Percentiles rank a stretch among this genome's conserved stretches.
Evolutionary conservation across 345 rosid species (phyloP).

Genomic region (Ceriops zippeliana): DNA sequence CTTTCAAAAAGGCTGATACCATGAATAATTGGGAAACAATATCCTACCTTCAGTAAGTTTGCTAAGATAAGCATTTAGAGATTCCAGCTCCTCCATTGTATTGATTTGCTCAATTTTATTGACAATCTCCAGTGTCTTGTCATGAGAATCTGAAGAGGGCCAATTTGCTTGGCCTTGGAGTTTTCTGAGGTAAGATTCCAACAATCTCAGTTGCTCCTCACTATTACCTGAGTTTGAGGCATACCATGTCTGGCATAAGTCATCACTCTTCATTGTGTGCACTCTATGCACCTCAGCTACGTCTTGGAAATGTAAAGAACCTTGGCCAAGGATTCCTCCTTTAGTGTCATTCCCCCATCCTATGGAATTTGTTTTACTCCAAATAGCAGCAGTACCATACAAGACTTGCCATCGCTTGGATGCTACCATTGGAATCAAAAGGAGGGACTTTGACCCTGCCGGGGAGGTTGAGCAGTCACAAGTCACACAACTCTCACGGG

Average conservation of each 20-base stretch:
- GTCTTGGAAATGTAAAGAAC: constrained; percentile 19
- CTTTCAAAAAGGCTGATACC: neutral
- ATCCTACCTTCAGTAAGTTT: constrained; percentile 45
- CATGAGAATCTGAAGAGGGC: constrained; percentile 20
- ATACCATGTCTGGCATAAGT: constrained; percentile 15
- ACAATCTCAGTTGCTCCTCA: constrained; percentile 40
- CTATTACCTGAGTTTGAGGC: constrained; percentile 29
- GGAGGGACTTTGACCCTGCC: constrained; percentile 24
- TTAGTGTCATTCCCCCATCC: neutral
- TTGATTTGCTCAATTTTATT: constrained; percentile 18
- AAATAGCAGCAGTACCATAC: constrained; percentile 18
- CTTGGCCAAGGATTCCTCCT: constrained; percentile 14
- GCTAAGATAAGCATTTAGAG: constrained; percentile 53
- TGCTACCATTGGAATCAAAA: constrained; percentile 12
- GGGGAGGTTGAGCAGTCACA: constrained; percentile 16
- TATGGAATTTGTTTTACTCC: constrained; percentile 14
- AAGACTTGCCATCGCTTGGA: constrained; percentile 16
- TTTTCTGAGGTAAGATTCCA: constrained; percentile 73
- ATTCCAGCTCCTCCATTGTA: constrained; percentile 33
- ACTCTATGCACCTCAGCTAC: constrained; percentile 13
- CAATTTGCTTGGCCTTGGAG: constrained; percentile 23
- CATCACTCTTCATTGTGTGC: constrained; percentile 22
- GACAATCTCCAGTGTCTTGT: constrained; percentile 6
- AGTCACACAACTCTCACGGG: constrained; percentile 18
- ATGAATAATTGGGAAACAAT: neutral